Percentiles rank a stretch among this genome's conserved stretches.
These are phyloP conservation scores for Cordyceps pruinosa DNA, from an alignment of 2,329 filamentous ascomycete species.

Conservation along the genomic window DNA sequence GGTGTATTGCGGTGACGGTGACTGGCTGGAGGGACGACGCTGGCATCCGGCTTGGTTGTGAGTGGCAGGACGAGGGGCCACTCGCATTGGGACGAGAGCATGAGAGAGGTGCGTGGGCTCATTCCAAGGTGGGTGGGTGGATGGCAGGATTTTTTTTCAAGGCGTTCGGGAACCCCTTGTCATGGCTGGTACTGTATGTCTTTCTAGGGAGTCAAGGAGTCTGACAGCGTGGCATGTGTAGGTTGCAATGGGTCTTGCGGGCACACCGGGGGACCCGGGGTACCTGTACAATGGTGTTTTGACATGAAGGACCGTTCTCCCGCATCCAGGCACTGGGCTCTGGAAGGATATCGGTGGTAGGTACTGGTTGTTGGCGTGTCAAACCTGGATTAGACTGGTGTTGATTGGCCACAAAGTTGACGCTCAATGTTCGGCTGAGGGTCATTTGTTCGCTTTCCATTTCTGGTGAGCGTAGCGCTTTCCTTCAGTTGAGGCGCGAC, in stretches of 20 bases:
- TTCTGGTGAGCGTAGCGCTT: background rate
- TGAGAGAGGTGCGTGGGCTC: slow-evolving; percentile 1
- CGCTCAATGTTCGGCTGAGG: background rate
- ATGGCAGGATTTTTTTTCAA: background rate
- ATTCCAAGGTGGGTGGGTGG: slow-evolving; percentile 4
- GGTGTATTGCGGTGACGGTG: background rate
- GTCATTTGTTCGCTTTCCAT: background rate
- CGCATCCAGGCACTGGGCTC: background rate
- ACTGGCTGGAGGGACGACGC: background rate
- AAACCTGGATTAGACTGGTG: background rate
- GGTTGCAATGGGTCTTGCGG: background rate
- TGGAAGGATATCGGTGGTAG: background rate
- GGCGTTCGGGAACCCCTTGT: slow-evolving; percentile 9
- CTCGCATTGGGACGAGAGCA: background rate
- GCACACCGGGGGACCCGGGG: background rate
- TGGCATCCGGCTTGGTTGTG: background rate
- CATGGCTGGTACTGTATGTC: background rate
- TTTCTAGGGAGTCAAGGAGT: background rate
- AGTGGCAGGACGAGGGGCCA: background rate
- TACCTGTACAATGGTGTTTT: background rate
- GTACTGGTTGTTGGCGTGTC: background rate
- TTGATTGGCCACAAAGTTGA: background rate
- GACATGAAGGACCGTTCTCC: background rate
- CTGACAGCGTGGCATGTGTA: slow-evolving; percentile 9
- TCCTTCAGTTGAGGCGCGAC: background rate